phyloP scores from a whole-genome alignment of 192 early-diverging fungal genomes.

The Thamnidium elegans region DNA sequence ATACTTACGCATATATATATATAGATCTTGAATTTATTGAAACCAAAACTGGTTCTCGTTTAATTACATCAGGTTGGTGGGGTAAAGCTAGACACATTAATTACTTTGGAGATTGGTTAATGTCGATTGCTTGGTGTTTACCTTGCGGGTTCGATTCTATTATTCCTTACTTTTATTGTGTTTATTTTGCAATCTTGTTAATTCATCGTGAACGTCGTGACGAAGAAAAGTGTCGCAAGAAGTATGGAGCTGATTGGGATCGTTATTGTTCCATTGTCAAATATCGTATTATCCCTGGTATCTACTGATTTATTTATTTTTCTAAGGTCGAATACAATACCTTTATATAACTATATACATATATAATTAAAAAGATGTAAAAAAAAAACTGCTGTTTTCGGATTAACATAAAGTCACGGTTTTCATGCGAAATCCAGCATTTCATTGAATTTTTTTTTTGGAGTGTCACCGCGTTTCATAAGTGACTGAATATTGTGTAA shows the following conservation, averaged over 20 bases:
- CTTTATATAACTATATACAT: too few species aligned
- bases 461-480: too few species aligned
- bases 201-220: conserved; percentile 88
- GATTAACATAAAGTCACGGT: too few species aligned
- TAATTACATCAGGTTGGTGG: conserved; percentile 94
- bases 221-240: conserved; percentile 82
- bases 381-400: too few species aligned
- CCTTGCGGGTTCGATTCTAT: conserved; percentile 78
- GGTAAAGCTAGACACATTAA: conserved; percentile 90
- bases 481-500: too few species aligned
- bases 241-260: conserved; percentile 96
- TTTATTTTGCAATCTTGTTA: conserved; percentile 88
- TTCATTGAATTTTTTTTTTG: too few species aligned
- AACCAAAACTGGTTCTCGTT: conserved; percentile 73
- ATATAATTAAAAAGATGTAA: too few species aligned
- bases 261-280: conserved; percentile 77
- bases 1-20: too few species aligned
- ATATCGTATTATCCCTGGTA: conserved; percentile 80
- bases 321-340: too few species aligned
- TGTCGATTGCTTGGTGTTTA: conserved; percentile 86
- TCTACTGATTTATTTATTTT: too few species aligned
- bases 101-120: conserved; percentile 93
- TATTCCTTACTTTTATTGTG: conserved; percentile 91
- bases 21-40: conserved; percentile 79
- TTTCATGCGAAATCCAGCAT: too few species aligned